Evolutionary conservation across 2,329 filamentous ascomycete genomes (phyloP), one percentile per base, ranked within the genome.

Genomic region (Magnaporthiopsis incrustans): DNA sequence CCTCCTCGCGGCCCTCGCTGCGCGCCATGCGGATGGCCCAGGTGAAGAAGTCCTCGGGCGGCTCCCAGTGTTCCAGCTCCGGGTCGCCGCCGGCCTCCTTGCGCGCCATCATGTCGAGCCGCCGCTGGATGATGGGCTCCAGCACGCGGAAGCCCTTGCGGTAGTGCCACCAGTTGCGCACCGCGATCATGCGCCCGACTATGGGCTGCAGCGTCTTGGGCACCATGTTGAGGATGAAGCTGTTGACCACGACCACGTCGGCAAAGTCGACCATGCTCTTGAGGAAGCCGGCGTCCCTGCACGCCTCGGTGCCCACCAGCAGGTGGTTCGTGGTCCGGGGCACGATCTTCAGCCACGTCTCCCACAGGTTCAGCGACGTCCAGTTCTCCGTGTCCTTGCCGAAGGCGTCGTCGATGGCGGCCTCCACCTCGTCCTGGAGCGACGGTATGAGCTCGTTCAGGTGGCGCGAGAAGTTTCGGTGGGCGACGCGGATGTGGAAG

Each of bases 11-110:
- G 7, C 74, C 74, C 63, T 85, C 82, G 0, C 74, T 73, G 44
- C 72, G 72, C 22, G 84, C 83, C 30, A 80, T 76, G 22, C 79
- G 77, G 64, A 86, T 83, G 59, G 77, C 75, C 85, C 84, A 87
- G 6, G 80, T 84, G 33, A 86, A 73, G 68, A 81, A 84, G 72
- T 86, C 83, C 60, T 85, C 82, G 0, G 82, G 81, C 8, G 79
- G 76, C 4, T 72, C 68, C 73, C 76, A 80, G 33, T 72, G 66
- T 30, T 78, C 75, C 64, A 76, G 77, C 2, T 72, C 74, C 1
- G 77, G 71, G 33, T 82, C 77, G 0, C 73, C 74, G 8, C 69
- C 69, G 2, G 75, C 74, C 2, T 75, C 74, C 62, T 79, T 78
- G 62, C 74, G 76, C 32, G 70, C 68, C 69, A 85, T 78, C 61